Base-by-base conservation (phyloP, 148 eudicot genomes). In the Rhododendron molle region DNA sequence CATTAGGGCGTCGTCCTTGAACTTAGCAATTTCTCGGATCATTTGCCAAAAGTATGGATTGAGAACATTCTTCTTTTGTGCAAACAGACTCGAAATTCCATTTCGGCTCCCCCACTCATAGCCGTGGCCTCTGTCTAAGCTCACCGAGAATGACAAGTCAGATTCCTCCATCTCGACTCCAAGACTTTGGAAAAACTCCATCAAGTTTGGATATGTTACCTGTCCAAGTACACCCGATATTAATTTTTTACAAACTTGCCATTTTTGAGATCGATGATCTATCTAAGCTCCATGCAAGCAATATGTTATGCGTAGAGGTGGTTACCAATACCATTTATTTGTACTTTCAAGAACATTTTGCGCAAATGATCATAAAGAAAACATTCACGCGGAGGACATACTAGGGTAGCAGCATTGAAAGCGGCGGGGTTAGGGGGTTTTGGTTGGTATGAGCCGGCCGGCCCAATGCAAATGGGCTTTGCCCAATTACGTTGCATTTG, bases 181-280 rank as follows among this genome's bases (percentile, higher is more conserved):
- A 72, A 97, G 95, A 77, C 69, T 90, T 87, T 95, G 98, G 72
- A 97, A 97, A 54, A 95, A 92, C 87, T 93, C 96, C 95, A 93
- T 87, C 99, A 94, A 92, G 84, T 97, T 93, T 83, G 98, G 99
- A 89, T 93, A 93, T 15, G 99, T 95, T n/a, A 97, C 99, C 99
- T 97, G 94, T 74, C 23, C 74, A 36, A 43, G 18, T 11, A 69
- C 16, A 28, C 34, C 18, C 74, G 13, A 3, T 26, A 69, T 69
- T 26, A 40, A 23, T 46, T 46, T 21, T 38, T 38, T 38, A 38
- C 18, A 18, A 21, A 76, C 0, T 18, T 16, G 77, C 3, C 77
- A 73, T 34, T 34, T 34, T 34, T 9, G 43, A 15, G 44, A n/a
- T n/a, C n/a, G n/a, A 23, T 28, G 74, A 69, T 28, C 74, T 13